phyloP scores from a whole-genome alignment of 139 green algal species.

The Volvox africanus region DNA sequence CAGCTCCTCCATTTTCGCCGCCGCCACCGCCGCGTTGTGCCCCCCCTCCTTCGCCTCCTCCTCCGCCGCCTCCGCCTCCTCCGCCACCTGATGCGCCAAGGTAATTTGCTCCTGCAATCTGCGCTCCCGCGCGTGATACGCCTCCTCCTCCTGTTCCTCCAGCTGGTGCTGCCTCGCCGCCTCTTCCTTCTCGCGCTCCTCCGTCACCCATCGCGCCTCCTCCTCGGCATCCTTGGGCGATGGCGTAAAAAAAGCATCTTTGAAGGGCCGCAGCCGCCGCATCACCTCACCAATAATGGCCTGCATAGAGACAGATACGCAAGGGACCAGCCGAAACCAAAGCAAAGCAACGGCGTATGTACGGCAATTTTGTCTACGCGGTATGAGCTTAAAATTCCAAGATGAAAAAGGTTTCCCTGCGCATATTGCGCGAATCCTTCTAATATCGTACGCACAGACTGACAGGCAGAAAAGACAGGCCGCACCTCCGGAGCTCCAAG shows the following conservation, averaged over 20 bases:
- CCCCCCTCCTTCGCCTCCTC: not conserved
- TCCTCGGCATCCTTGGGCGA: slow-evolving; percentile 18
- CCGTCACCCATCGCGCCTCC: slow-evolving; percentile 26
- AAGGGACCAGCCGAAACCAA: too few species aligned
- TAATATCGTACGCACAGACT: not conserved
- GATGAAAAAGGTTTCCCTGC: too few species aligned
- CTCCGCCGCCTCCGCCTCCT: not conserved
- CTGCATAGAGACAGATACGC: not conserved
- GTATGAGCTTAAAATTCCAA: too few species aligned
- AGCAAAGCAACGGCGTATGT: too few species aligned
- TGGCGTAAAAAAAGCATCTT: slow-evolving; percentile 38
- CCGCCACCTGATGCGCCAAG: not conserved
- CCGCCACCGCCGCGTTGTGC: not conserved
- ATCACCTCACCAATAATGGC: slow-evolving; percentile 31
- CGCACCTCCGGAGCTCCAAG: slow-evolving; percentile 31
- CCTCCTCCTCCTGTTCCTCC: not conserved
- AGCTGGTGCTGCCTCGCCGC: not conserved
- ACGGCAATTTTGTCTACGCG: too few species aligned
- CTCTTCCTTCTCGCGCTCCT: not conserved
- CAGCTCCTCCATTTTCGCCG: not conserved
- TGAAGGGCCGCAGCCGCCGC: slow-evolving; percentile 40
- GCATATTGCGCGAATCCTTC: too few species aligned
- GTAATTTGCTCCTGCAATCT: not conserved
- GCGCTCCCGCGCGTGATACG: not conserved
- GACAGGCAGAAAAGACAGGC: not conserved